Conservation (phyloP, 352 stramenopile species). For the Pythium biforme region DNA sequence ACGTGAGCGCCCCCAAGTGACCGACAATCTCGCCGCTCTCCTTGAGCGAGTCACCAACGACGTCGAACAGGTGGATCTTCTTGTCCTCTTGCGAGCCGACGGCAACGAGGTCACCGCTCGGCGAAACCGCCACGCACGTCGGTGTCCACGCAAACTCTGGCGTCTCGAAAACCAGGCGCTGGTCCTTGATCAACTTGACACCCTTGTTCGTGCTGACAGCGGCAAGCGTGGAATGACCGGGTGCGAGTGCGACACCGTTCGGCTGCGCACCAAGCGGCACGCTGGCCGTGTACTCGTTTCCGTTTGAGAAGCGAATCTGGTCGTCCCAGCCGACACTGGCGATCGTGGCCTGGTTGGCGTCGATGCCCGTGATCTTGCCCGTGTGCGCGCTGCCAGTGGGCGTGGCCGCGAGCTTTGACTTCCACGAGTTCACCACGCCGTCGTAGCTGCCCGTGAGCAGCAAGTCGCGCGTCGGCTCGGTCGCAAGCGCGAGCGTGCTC, state of each 20-base stretch:
- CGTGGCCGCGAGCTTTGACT: slow-evolving; percentile 49
- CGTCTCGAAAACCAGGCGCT: slow-evolving; percentile 72
- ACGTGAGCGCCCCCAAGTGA: slow-evolving; percentile 74
- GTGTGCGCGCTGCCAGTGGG: slow-evolving; percentile 52
- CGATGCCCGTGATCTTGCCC: slow-evolving; percentile 82
- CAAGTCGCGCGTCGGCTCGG: slow-evolving; percentile 60
- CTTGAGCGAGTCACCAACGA: slow-evolving; percentile 62
- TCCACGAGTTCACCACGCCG: slow-evolving; percentile 91
- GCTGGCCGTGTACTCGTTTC: slow-evolving; percentile 57
- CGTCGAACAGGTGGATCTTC: slow-evolving; percentile 86
- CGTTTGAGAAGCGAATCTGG: slow-evolving; percentile 70
- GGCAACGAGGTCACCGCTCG: slow-evolving; percentile 65
- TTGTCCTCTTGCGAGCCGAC: slow-evolving; percentile 83
- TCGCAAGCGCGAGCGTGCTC: slow-evolving; percentile 86
- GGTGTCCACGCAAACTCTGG: slow-evolving; percentile 77
- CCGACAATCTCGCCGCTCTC: slow-evolving; percentile 66
- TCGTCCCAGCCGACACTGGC: slow-evolving; percentile 92
- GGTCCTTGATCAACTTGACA: slow-evolving; percentile 74
- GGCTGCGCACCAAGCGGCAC: slow-evolving; percentile 68
- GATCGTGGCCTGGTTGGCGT: slow-evolving; percentile 57
- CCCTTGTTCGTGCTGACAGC: slow-evolving; percentile 82
- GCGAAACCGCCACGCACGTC: slow-evolving; percentile 72
- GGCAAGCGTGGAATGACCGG: slow-evolving; percentile 44
- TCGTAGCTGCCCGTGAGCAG: slow-evolving; percentile 95
- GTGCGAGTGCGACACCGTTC: slow-evolving; percentile 58